Evolutionary conservation across 2,329 filamentous ascomycete species (phyloP), one percentile per base, ranked within the genome.

Genomic region (Aureobasidium sp.): DNA sequence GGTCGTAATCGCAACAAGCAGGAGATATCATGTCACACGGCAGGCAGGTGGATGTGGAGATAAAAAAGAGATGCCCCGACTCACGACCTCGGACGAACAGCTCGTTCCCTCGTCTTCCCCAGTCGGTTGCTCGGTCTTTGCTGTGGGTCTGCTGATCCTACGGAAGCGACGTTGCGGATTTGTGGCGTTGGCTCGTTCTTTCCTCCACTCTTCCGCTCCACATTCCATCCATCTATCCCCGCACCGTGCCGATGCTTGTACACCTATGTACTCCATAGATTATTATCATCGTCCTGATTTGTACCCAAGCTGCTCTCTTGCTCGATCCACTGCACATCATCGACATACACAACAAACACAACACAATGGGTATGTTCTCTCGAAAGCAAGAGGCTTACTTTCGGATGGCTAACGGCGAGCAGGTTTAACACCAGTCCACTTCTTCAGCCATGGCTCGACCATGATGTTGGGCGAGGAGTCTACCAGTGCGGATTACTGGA

Each of bases 391-490:
- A 8, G 9, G 14, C 5, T 17, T 14, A 25, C 3, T 17, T 14
- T 17, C 3, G 6, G 3, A 44, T 44, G 17, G 15, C 47, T 61
- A 41, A 61, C 47, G 15, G 12, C 22, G 22, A 31, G 31, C 34
- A 68, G 67, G 65, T 17, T 63, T 63, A 15, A 80, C 84, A 6
- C 85, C 84, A 1, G 83, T 87, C 0, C 82, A 87, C 69, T 84
- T 87, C 74, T 88, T 88, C 73, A 87, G 85, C 2, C 86, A 88
- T 79, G 86, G 86, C 69, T 87, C 84, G 15, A 88, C 85, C 42
- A 87, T 87, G 84, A 88, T 88, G 86, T 74, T 88, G 15, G 86
- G 85, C 39, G 86, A 88, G 68, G 80, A 86, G 67, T 83, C 81
- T 15, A 71, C 75, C 2, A 85, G 84, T 0, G 84, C 84, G 12